These are phyloP conservation scores for Encephalitozoon cuniculi DNA, from an alignment of 371 early-diverging fungal species.

Conservation along the genomic window DNA sequence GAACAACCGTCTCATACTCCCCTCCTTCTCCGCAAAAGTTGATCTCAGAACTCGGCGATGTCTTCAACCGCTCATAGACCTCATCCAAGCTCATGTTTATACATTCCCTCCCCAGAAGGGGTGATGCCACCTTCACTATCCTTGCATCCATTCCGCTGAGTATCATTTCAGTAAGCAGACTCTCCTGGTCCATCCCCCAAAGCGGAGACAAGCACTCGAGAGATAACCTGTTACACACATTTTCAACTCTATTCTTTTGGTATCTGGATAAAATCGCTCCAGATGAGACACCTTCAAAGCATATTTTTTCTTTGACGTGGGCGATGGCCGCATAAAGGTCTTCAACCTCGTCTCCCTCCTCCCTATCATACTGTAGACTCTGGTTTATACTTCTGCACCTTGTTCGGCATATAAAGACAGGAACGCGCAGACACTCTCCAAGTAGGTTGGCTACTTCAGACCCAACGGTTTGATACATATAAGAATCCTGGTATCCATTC, in stretches of 20 bases:
- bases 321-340: conserved; percentile 72
- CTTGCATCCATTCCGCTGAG: conserved; percentile 70
- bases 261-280: conserved; percentile 95
- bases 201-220: conserved; percentile 76
- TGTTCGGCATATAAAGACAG: conserved; percentile 73
- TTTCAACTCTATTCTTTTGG: conserved; percentile 86
- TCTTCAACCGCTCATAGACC: conserved; percentile 26
- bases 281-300: conserved; percentile 77
- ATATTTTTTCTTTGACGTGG: conserved; percentile 68
- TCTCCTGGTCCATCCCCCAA: conserved; percentile 79
- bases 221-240: conserved; percentile 73
- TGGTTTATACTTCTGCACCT: conserved; percentile 66
- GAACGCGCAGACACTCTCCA: conserved; percentile 76
- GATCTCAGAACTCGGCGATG: conserved; percentile 63
- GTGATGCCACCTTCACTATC: conserved; percentile 84
- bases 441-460: conserved; percentile 74
- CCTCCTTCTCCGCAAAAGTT: conserved; percentile 98
- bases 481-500: conserved; percentile 81
- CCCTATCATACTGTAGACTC: conserved; percentile 61
- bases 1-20: conserved; percentile 88
- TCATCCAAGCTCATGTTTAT: conserved; percentile 37
- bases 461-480: conserved; percentile 97
- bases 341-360: conserved; percentile 81
- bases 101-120: conserved; percentile 55
- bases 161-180: conserved; percentile 82